phyloP scores from a whole-genome alignment of 331 rosid species.

The Malus hybrid region DNA sequence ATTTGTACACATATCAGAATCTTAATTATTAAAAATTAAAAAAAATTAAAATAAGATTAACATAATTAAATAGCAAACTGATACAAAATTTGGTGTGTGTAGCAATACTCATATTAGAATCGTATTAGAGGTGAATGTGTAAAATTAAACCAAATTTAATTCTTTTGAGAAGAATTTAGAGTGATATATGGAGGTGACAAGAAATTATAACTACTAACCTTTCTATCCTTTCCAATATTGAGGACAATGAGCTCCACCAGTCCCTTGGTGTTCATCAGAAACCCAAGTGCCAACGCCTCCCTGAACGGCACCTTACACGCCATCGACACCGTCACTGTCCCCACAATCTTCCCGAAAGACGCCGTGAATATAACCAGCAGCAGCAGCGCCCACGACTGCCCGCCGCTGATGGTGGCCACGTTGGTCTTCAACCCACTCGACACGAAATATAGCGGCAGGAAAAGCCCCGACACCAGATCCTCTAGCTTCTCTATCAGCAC shows the following conservation, averaged over 20 bases:
- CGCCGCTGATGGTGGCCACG: slow-evolving; percentile 58
- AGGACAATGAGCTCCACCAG: slow-evolving; percentile 72
- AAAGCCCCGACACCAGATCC: slow-evolving; percentile 50
- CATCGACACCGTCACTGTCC: slow-evolving; percentile 32
- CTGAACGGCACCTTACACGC: slow-evolving; percentile 33
- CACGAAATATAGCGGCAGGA: slow-evolving; percentile 60
- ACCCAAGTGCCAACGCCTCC: slow-evolving; percentile 57
- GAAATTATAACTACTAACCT: background rate
- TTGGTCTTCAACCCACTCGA: slow-evolving; percentile 72
- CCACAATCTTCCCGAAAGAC: slow-evolving; percentile 66
- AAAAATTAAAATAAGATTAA: too few relatives aligned
- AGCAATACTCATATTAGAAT: too few relatives aligned
- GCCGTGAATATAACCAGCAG: slow-evolving; percentile 51
- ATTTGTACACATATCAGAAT: too few relatives aligned
- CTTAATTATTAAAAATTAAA: too few relatives aligned
- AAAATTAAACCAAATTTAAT: too few relatives aligned
- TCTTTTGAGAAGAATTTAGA: too few relatives aligned
- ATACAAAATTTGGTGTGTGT: too few relatives aligned
- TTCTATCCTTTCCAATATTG: slow-evolving; percentile 24
- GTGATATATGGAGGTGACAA: too few relatives aligned
- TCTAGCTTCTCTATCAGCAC: slow-evolving; percentile 63
- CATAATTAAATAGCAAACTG: too few relatives aligned
- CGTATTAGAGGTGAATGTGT: too few relatives aligned
- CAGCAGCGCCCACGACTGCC: slow-evolving; percentile 50
- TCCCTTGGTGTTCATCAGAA: slow-evolving; percentile 79